These are phyloP conservation scores for Murraya paniculata DNA, from an alignment of 345 rosid genomes.

Conservation along the genomic window DNA sequence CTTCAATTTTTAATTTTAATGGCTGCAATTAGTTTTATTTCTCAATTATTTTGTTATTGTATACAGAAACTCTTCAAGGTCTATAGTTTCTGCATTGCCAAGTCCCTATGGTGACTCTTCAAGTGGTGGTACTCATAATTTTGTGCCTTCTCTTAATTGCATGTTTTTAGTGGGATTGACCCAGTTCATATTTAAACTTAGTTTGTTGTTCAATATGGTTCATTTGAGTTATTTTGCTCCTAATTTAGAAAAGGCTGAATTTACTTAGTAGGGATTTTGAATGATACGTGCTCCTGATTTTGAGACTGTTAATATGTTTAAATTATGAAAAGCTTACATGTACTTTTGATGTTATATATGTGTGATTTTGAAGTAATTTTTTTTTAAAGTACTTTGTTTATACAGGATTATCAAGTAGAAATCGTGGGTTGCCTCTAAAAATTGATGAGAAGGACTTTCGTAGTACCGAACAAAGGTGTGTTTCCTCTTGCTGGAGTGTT, in stretches of 20 bases:
- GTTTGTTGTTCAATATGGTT: slow-evolving; percentile 1
- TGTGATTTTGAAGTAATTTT: background rate
- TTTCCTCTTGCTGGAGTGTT: slow-evolving; percentile 4
- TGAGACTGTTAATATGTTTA: background rate
- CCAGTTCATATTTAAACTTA: slow-evolving; percentile 15
- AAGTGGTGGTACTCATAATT: slow-evolving; percentile 20
- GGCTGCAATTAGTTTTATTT: background rate
- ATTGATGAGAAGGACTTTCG: slow-evolving; percentile 30
- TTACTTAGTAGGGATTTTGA: background rate
- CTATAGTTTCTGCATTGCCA: slow-evolving; percentile 37
- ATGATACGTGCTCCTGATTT: background rate
- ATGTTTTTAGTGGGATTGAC: background rate
- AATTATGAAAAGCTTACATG: background rate
- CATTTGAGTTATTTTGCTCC: background rate
- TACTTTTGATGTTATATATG: background rate
- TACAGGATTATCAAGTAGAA: slow-evolving; percentile 57
- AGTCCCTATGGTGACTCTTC: slow-evolving; percentile 38
- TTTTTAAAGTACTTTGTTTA: slow-evolving; percentile 7
- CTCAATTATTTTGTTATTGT: background rate
- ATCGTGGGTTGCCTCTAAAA: slow-evolving; percentile 33
- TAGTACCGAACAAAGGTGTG: slow-evolving; percentile 45
- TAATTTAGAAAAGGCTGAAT: background rate
- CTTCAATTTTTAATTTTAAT: background rate
- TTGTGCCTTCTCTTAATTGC: background rate
- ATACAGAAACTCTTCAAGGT: slow-evolving; percentile 34